Evolutionary conservation across 2,329 filamentous ascomycete species (phyloP), one percentile per base, ranked within the genome.

Genomic region (Talaromyces rugulosus): DNA sequence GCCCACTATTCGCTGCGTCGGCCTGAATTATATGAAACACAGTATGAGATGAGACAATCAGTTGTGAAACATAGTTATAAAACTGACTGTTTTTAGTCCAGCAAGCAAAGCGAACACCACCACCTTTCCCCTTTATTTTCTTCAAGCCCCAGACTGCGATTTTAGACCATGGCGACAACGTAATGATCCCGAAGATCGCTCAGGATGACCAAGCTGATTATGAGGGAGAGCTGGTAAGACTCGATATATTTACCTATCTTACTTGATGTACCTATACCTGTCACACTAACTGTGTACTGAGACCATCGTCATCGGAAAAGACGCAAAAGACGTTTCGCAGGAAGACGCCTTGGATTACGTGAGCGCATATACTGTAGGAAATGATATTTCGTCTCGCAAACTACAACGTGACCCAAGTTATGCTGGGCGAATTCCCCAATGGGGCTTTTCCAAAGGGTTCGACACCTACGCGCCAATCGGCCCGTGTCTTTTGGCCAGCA

Each of bases 161-260:
- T 8, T 73, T 82, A 1, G 87, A 87, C 9, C 87, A 88, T 1
- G 78, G 77, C 2, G 83, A 85, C 61, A 76, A 83, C 0, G 86
- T 90, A 52, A 85, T 86, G 2, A 80, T 92, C 56, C 86, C 85
- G 9, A 70, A 77, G 6, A 77, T 88, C 62, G 88, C 87, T 0
- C 89, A 90, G 74, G 78, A 86, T 61, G 81, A 81, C 34, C 76
- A 77, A 14, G 85, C 85, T 0, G 89, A 92, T 75, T 91, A 91
- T 73, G 89, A 92, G 75, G 89, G 87, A 70, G 89, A 92, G 77
- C 81, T 92, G 12, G 87, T 90, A 31, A 78, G 84, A 50, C 77
- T 90, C 42, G 18, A 47, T 47, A n/a, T 23, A 6, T 18, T 57
- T 50, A 0, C 81, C 23, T 27, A 14, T 23, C 23, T 23, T 2